Conservation (phyloP, 495 filamentous ascomycete genomes). For the Barbatosphaeria neglecta region DNA sequence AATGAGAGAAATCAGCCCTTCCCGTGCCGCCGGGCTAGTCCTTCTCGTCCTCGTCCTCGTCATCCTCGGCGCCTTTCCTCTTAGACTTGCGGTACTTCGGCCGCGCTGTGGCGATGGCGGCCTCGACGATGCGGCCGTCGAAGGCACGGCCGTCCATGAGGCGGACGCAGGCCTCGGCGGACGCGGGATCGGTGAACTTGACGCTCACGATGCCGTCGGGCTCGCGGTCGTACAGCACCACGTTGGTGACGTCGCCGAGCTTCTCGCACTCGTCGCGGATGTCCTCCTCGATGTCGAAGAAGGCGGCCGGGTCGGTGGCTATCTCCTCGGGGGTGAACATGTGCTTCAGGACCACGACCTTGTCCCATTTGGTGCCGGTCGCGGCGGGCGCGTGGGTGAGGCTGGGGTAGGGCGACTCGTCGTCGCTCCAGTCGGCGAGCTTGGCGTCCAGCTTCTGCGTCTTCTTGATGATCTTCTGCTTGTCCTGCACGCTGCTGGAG, state of each 20-base stretch:
- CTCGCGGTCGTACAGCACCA: conserved; percentile 81
- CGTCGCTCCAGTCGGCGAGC: conserved; percentile 88
- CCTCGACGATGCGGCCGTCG: conserved; percentile 58
- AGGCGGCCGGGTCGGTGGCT: conserved; percentile 69
- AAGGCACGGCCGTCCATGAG: conserved; percentile 76
- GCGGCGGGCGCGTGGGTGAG: conserved; percentile 31
- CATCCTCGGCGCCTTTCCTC: conserved; percentile 30
- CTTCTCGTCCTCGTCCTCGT: conserved; percentile 26
- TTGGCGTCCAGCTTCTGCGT: conserved; percentile 82
- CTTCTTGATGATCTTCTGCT: conserved; percentile 77
- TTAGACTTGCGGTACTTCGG: conserved; percentile 68
- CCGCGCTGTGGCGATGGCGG: conserved; percentile 61
- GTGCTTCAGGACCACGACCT: conserved; percentile 77
- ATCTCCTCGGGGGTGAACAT: conserved; percentile 90
- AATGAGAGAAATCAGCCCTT: no score
- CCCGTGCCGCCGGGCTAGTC: no score
- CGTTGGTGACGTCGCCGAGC: conserved; percentile 79
- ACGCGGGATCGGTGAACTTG: conserved; percentile 55
- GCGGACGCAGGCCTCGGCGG: conserved; percentile 61
- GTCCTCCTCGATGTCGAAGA: conserved; percentile 89
- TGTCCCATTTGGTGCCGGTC: conserved; percentile 54
- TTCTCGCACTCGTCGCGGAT: conserved; percentile 83
- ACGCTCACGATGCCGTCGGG: conserved; percentile 80
- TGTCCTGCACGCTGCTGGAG: conserved; percentile 45
- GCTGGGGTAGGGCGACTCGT: conserved; percentile 35